These are phyloP conservation scores for Trametes coccinea DNA, from an alignment of 768 basidiomycete species.

Conservation along the genomic window DNA sequence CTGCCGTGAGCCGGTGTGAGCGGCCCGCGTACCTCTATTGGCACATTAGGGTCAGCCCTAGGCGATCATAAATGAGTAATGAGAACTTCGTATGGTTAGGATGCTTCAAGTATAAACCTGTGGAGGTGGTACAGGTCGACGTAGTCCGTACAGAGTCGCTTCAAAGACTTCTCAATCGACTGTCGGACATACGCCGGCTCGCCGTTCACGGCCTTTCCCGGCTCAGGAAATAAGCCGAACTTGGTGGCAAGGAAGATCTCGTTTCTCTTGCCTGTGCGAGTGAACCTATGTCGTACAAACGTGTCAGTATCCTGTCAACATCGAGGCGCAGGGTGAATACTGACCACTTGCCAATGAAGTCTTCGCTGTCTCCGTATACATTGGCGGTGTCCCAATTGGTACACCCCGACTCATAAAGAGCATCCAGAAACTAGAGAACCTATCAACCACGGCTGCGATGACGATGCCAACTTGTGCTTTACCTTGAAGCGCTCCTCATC, in stretches of 20 bases:
- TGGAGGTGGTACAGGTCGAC: slow-evolving; percentile 45
- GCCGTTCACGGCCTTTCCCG: slow-evolving; percentile 31
- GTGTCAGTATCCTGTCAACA: too few relatives aligned
- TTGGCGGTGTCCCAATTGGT: slow-evolving; percentile 52
- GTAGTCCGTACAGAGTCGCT: slow-evolving; percentile 35
- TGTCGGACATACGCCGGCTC: slow-evolving; percentile 43
- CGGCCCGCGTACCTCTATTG: slow-evolving; percentile 24
- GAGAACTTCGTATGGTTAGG: too few relatives aligned
- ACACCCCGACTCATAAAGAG: slow-evolving; percentile 41
- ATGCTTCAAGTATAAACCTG: slow-evolving; percentile 24
- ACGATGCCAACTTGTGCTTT: slow-evolving; percentile 12
- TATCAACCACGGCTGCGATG: background rate
- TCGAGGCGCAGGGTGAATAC: background rate
- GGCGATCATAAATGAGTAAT: background rate
- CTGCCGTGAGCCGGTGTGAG: too few relatives aligned
- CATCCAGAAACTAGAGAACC: slow-evolving; percentile 42
- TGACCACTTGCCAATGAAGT: slow-evolving; percentile 47
- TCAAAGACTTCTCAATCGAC: slow-evolving; percentile 41
- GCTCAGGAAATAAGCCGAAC: slow-evolving; percentile 41
- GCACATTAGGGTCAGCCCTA: slow-evolving; percentile 26
- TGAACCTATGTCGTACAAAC: slow-evolving; percentile 40
- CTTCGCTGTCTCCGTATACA: slow-evolving; percentile 44
- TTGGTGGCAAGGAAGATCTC: slow-evolving; percentile 69
- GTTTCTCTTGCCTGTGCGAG: slow-evolving; percentile 48
- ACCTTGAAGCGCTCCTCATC: slow-evolving; percentile 67